These are phyloP conservation scores for Cyathus olla DNA, from an alignment of 1,284 basidiomycete genomes.

Conservation along the genomic window DNA sequence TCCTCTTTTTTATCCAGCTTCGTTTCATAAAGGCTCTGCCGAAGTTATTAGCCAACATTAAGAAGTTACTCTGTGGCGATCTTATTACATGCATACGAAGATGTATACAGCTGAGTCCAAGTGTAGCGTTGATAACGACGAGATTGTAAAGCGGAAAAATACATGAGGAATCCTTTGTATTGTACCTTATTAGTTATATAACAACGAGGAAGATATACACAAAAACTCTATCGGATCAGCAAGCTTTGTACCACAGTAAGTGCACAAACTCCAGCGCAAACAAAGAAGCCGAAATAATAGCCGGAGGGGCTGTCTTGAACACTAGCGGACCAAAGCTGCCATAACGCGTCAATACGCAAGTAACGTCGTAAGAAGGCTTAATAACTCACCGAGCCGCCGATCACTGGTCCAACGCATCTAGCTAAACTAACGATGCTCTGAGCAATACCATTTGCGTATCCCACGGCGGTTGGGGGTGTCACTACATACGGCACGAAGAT, in stretches of 20 bases:
- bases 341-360: not conserved
- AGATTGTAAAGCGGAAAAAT: slow-evolving; percentile 8
- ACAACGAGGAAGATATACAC: slow-evolving; percentile 5
- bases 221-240: slow-evolving; percentile 68
- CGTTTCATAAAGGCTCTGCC: too few relatives aligned
- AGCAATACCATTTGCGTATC: slow-evolving; percentile 84
- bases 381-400: slow-evolving; percentile 78
- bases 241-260: slow-evolving; percentile 77
- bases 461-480: slow-evolving; percentile 82
- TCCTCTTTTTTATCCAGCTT: too few relatives aligned
- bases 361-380: not conserved
- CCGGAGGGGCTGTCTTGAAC: slow-evolving; percentile 75
- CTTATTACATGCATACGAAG: too few relatives aligned
- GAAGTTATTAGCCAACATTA: too few relatives aligned
- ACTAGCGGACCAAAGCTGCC: slow-evolving; percentile 81
- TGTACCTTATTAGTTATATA: slow-evolving; percentile 3
- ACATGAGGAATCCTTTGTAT: too few relatives aligned
- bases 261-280: slow-evolving; percentile 69
- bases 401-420: slow-evolving; percentile 80
- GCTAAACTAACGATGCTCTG: slow-evolving; percentile 88
- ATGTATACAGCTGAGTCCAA: too few relatives aligned
- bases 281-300: slow-evolving; percentile 80
- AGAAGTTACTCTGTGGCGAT: too few relatives aligned
- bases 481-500: slow-evolving; percentile 57
- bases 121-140: not conserved